A percentile compares a stretch with the other conserved stretches of the same genome.
These are phyloP conservation scores for Plantago lanceolata DNA, from an alignment of 305 asterid genomes.

Conservation along the genomic window DNA sequence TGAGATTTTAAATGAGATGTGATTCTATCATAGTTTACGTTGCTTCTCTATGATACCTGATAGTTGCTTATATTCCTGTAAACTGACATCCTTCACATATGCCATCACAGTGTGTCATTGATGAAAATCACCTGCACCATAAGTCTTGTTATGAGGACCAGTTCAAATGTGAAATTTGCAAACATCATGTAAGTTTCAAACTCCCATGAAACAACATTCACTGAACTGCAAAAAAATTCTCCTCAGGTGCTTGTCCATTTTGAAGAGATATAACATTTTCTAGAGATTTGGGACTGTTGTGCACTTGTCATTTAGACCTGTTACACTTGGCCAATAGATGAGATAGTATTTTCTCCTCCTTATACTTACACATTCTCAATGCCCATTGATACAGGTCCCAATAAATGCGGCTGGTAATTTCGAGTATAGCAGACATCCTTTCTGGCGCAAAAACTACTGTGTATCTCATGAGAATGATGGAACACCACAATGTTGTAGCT, in stretches of 20 bases:
- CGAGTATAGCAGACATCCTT: constrained; percentile 87
- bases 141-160: constrained; percentile 81
- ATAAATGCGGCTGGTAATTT: constrained; percentile 73
- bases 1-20: no score
- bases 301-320: no score
- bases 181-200: constrained; percentile 74
- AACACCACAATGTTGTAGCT: constrained; percentile 93
- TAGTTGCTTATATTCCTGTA: constrained; percentile 1
- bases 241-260: no score
- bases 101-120: constrained; percentile 38
- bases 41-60: constrained; percentile 8
- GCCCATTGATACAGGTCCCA: constrained; percentile 47
- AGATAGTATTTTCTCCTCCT: no score
- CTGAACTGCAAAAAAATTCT: no score
- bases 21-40: no score
- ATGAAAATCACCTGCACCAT: constrained; percentile 64
- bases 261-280: no score
- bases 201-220: no score
- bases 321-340: no score
- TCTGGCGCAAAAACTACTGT: constrained; percentile 91
- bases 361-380: constrained; percentile 29
- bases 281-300: no score
- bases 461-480: constrained; percentile 80
- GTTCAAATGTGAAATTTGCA: constrained; percentile 90
- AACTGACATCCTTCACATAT: constrained; percentile 22